Conservation (phyloP, 2,329 filamentous ascomycete genomes). For the Graphilbum fragrans region DNA sequence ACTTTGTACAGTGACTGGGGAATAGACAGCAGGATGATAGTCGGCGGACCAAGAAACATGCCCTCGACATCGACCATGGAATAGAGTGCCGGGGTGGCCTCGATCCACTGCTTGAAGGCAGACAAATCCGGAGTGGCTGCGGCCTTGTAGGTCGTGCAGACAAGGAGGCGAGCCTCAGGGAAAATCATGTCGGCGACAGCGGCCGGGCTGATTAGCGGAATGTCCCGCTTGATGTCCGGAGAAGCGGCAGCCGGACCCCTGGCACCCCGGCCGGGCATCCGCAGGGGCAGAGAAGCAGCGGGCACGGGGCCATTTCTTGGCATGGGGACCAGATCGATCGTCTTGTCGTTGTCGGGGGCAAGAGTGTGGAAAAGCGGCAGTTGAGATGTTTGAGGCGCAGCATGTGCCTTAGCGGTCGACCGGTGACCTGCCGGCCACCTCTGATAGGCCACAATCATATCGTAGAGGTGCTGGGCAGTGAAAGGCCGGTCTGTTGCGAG, state of each 20-base stretch:
- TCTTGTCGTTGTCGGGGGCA: constrained; percentile 39
- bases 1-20: constrained; percentile 51
- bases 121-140: constrained; percentile 55
- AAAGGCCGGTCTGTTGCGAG: constrained; percentile 42
- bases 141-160: constrained; percentile 55
- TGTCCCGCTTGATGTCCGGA: constrained; percentile 16
- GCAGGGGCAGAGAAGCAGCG: background rate
- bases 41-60: constrained; percentile 56
- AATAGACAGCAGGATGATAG: constrained; percentile 56
- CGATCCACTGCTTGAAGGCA: constrained; percentile 55
- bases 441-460: constrained; percentile 36
- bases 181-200: constrained; percentile 44
- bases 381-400: constrained; percentile 20
- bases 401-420: constrained; percentile 26
- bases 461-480: constrained; percentile 40
- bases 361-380: constrained; percentile 42
- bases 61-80: constrained; percentile 51
- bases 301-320: constrained; percentile 18
- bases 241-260: background rate
- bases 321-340: constrained; percentile 39
- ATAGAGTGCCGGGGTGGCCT: constrained; percentile 41
- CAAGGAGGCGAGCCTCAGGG: constrained; percentile 50
- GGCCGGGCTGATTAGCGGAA: constrained; percentile 32
- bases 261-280: too few relatives aligned
- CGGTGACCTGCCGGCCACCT: constrained; percentile 27